phyloP scores from a whole-genome alignment of 495 filamentous ascomycete species.

The Hypoxylon crocopeplum region DNA sequence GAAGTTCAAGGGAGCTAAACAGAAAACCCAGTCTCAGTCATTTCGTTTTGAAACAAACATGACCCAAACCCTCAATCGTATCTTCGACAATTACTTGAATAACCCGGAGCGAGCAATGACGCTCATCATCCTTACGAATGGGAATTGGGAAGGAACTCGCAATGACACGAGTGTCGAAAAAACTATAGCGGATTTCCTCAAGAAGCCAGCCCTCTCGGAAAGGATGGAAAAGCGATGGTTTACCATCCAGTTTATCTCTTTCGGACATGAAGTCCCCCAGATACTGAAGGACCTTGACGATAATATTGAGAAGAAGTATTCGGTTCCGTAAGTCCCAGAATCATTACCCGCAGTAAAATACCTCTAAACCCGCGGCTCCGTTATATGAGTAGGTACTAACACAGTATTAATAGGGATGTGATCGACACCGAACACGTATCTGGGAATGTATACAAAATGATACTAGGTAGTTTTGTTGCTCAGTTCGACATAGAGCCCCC shows the following conservation, averaged over 20 bases:
- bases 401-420: not conserved
- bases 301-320: slow-evolving; percentile 8
- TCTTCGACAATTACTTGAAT: slow-evolving; percentile 9
- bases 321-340: slow-evolving; percentile 6
- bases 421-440: slow-evolving; percentile 12
- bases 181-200: slow-evolving; percentile 12
- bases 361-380: too few relatives aligned
- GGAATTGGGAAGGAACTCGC: slow-evolving; percentile 4
- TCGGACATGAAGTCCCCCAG: not conserved
- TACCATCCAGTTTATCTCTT: slow-evolving; percentile 15
- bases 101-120: slow-evolving; percentile 9
- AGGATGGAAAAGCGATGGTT: slow-evolving; percentile 18
- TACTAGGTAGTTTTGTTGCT: slow-evolving; percentile 14
- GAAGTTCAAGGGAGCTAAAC: slow-evolving; percentile 4
- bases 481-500: not conserved
- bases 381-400: too few relatives aligned
- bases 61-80: slow-evolving; percentile 3
- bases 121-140: slow-evolving; percentile 13
- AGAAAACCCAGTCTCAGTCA: not conserved
- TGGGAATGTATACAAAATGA: slow-evolving; percentile 15
- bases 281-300: slow-evolving; percentile 17
- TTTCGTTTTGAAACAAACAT: slow-evolving; percentile 5
- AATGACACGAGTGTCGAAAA: not conserved
- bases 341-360: not conserved
- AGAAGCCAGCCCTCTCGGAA: slow-evolving; percentile 2